Evolutionary conservation across 495 filamentous ascomycete genomes (phyloP), one percentile per base, ranked within the genome.

Genomic region (Platismatia glauca): DNA sequence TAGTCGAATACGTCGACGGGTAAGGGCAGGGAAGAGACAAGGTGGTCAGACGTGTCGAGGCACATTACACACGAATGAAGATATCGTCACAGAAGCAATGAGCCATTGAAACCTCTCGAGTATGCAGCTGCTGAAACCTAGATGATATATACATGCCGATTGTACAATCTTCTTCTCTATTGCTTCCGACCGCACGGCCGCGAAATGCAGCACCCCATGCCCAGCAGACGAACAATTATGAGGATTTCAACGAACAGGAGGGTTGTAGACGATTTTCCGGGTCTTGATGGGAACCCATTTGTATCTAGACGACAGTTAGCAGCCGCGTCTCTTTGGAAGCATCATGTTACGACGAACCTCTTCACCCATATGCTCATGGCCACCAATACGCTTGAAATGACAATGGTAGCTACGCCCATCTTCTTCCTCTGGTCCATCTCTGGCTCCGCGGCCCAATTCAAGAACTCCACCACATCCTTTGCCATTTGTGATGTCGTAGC

Each of bases 341-440:
- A 27, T 20, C 5, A 44, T 16, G 50, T 27, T 4, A 57, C 24
- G 46, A 61, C 72, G 59, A 66, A 81, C 76, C 84, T 86, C 90
- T 99, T 99, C 66, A 99, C 86, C 92, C 93, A 99, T 67, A 99
- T 84, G 75, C 88, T 92, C 66, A 97, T 66, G 46, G 89, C 93
- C 64, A 89, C 85, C 58, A 99, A 80, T 65, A 88, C 85, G 55
- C 86, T 78, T 18, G 86, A 85, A 59, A 96, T 81, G 52, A 85
- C 82, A 65, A 99, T 67, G 41, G 91, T 88, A 85, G 97, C 96
- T 84, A 92, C 82, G 72, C 95, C 95, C 95, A 99, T 99, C 82
- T 90, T 93, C 86, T 99, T 99, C 71, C 95, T 85, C 70, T 94
- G 82, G 69, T 99, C 95, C 91, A 95, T 95, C 83, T 99, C 95